These are phyloP conservation scores for Fraxinus velutina DNA, from an alignment of 305 asterid genomes.

Conservation along the genomic window DNA sequence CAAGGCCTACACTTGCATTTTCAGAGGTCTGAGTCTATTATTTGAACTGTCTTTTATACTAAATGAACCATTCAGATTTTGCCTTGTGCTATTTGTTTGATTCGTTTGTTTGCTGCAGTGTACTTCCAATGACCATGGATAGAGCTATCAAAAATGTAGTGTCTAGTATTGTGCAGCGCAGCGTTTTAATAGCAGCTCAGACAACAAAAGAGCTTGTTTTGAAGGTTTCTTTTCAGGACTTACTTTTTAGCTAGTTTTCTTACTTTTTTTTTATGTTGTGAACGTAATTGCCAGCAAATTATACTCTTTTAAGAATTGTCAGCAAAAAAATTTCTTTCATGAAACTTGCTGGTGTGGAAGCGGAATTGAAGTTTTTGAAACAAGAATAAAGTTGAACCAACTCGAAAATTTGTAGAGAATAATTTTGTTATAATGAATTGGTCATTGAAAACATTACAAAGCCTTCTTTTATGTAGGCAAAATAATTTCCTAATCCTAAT, in stretches of 20 bases:
- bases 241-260: neutral
- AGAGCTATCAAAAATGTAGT: conserved; percentile 93
- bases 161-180: conserved; percentile 79
- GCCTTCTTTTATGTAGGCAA: neutral
- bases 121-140: conserved; percentile 88
- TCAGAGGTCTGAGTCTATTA: conserved; percentile 69
- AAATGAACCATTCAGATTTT: neutral
- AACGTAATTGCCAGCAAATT: neutral
- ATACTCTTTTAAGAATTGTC: conserved; percentile 1
- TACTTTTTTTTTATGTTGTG: neutral
- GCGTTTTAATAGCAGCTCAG: conserved; percentile 96
- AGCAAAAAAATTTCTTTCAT: neutral
- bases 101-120: conserved; percentile 47
- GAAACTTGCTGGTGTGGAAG: neutral
- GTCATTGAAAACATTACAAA: neutral
- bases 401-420: neutral
- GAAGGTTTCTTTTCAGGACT: conserved; percentile 50
- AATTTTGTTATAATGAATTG: neutral
- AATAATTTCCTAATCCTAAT: neutral
- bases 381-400: neutral
- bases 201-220: conserved; percentile 93
- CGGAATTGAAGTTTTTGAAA: neutral
- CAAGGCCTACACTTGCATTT: conserved; percentile 70
- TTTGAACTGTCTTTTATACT: conserved; percentile 19
- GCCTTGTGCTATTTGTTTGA: neutral